Evolutionary conservation across 257 asterid species (phyloP).

Genomic region (Rhazya stricta): DNA sequence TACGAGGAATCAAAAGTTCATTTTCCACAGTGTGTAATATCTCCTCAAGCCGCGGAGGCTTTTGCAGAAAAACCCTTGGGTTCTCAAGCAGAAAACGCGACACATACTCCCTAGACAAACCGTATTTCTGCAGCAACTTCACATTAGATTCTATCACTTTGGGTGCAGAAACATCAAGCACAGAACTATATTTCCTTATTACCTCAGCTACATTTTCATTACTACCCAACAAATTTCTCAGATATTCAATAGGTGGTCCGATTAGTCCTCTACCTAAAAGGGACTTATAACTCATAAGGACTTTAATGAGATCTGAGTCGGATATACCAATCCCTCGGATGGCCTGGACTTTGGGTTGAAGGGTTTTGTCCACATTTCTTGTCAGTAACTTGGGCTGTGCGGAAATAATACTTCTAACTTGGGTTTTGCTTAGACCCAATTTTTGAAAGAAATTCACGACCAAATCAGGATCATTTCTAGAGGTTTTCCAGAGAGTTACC

Average conservation of each 20-base stretch:
- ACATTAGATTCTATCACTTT: constrained; percentile 7
- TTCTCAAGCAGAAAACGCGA: neutral
- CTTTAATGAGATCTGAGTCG: constrained; percentile 9
- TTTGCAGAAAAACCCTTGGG: constrained; percentile 2
- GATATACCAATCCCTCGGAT: constrained; percentile 22
- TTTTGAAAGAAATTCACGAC: constrained; percentile 21
- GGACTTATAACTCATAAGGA: constrained; percentile 5
- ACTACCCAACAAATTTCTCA: constrained; percentile 16
- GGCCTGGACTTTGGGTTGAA: constrained; percentile 18
- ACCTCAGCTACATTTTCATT: constrained; percentile 10
- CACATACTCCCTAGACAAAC: constrained; percentile 1
- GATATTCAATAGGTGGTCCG: constrained; percentile 11
- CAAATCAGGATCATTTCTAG: constrained; percentile 12
- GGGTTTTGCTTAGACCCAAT: constrained; percentile 22
- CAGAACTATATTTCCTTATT: constrained; percentile 5
- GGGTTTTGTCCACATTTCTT: constrained; percentile 18
- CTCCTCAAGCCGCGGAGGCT: constrained; percentile 15
- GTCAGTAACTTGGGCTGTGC: constrained; percentile 9
- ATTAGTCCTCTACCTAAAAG: constrained; percentile 6
- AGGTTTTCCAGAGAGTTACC: neutral
- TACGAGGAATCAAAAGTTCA: constrained; percentile 18
- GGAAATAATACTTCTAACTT: constrained; percentile 16
- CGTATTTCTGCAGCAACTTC: constrained; percentile 13
- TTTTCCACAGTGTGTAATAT: constrained; percentile 17
- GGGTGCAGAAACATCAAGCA: constrained; percentile 4